Conservation (phyloP, 768 basidiomycete genomes). For the Suillus sp. region DNA sequence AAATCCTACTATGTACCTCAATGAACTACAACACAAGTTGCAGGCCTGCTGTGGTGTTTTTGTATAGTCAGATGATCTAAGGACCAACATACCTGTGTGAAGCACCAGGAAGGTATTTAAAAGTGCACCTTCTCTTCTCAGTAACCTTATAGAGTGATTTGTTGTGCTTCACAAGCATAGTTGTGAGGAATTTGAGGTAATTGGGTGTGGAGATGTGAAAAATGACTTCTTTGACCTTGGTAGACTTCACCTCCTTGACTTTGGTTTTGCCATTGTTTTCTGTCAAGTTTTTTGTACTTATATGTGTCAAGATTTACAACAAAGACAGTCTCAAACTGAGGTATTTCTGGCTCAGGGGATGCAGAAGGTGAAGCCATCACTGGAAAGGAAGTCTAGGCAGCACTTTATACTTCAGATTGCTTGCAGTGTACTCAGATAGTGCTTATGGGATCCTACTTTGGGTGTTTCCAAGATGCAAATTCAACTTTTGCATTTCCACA, state of each 20-base stretch:
- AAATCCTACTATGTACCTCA: no score
- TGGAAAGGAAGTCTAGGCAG: no score
- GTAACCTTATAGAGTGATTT: constrained; percentile 4
- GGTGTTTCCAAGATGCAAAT: no score
- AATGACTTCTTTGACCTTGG: constrained; percentile 4
- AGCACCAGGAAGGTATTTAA: constrained; percentile 6
- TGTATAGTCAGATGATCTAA: not conserved
- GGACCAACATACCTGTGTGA: not conserved
- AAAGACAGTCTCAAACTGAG: not conserved
- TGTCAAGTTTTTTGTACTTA: not conserved
- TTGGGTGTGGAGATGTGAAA: not conserved
- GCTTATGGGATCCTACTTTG: no score
- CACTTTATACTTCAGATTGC: no score
- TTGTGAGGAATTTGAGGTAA: constrained; percentile 7
- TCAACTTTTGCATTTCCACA: no score
- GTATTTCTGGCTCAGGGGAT: not conserved
- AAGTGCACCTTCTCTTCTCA: constrained; percentile 7
- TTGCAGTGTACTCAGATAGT: no score
- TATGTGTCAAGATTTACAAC: constrained; percentile 4
- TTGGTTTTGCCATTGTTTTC: constrained; percentile 1
- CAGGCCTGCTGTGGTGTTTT: no score
- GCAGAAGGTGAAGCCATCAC: no score
- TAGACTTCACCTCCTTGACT: constrained; percentile 7
- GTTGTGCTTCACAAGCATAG: not conserved
- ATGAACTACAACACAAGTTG: no score